Conservation (phyloP, 441 rosid genomes). For the Erysimum cheiri region DNA sequence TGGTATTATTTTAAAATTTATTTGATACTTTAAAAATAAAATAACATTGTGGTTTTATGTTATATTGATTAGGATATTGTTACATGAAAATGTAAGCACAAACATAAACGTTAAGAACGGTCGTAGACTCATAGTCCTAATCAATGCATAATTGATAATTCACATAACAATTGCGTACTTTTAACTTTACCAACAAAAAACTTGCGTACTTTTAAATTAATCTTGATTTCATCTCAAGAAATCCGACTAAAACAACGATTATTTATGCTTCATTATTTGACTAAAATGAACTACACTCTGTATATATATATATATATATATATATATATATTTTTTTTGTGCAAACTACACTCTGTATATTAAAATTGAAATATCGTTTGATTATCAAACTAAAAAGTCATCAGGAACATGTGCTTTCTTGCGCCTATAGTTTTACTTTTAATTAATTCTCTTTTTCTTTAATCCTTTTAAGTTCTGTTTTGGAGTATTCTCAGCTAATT, state of each 20-base stretch:
- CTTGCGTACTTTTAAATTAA: neutral
- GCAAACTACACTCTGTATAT: neutral
- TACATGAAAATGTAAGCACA: neutral
- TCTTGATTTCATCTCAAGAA: constrained; percentile 7
- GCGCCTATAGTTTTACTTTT: constrained; percentile 25
- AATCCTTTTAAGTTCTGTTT: constrained; percentile 11
- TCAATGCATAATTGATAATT: neutral
- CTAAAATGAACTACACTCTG: neutral
- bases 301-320: no score
- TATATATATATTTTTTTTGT: no score
- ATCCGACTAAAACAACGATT: neutral
- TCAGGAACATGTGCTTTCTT: constrained; percentile 32
- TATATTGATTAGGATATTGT: neutral
- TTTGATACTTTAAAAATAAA: no score
- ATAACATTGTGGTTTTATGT: no score
- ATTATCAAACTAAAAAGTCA: constrained; percentile 18
- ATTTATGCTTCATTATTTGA: neutral
- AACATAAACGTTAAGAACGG: neutral
- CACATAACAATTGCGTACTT: neutral
- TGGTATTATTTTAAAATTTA: no score
- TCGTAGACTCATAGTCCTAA: neutral
- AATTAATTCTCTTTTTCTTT: neutral
- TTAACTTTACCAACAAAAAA: neutral
- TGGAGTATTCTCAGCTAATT: constrained; percentile 23
- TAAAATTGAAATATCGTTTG: constrained; percentile 2